phyloP scores from a whole-genome alignment of 129 eudicot species.

The Mikania micrantha region DNA sequence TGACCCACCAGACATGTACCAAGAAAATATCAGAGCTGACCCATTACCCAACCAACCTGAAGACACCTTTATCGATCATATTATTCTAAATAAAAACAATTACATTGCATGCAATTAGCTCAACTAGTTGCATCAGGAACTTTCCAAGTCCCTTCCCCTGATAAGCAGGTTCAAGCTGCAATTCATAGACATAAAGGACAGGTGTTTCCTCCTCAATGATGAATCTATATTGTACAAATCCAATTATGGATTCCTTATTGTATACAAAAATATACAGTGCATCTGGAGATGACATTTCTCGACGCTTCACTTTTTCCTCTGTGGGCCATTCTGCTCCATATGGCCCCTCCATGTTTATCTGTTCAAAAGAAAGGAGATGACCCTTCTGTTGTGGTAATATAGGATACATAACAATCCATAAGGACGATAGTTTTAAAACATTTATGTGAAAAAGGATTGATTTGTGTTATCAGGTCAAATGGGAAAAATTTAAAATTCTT shows the following conservation, averaged over 20 bases:
- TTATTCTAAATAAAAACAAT: background rate
- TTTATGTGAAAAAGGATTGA: background rate
- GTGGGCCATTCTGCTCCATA: conserved; percentile 82
- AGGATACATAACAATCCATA: background rate
- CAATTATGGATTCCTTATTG: conserved; percentile 45
- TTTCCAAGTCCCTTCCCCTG: conserved; percentile 87
- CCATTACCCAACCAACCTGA: background rate
- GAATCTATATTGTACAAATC: conserved; percentile 87
- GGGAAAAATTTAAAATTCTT: background rate
- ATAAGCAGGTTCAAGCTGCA: conserved; percentile 75
- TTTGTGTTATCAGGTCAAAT: background rate
- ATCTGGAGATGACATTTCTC: conserved; percentile 76
- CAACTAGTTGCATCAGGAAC: conserved; percentile 75
- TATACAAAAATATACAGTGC: conserved; percentile 73
- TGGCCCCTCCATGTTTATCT: conserved; percentile 78
- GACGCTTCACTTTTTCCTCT: conserved; percentile 81
- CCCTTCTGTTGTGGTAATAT: background rate
- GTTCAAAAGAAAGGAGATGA: conserved; percentile 5
- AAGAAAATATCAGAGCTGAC: background rate
- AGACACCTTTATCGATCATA: background rate
- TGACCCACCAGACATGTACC: background rate
- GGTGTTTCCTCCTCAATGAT: conserved; percentile 81
- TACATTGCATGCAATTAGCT: conserved; percentile 79
- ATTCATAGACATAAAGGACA: conserved; percentile 83
- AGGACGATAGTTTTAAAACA: background rate